A percentile compares a stretch with the other conserved stretches of the same genome.
Conservation (phyloP, 441 rosid species). For the Erodium chrysanthum region DNA sequence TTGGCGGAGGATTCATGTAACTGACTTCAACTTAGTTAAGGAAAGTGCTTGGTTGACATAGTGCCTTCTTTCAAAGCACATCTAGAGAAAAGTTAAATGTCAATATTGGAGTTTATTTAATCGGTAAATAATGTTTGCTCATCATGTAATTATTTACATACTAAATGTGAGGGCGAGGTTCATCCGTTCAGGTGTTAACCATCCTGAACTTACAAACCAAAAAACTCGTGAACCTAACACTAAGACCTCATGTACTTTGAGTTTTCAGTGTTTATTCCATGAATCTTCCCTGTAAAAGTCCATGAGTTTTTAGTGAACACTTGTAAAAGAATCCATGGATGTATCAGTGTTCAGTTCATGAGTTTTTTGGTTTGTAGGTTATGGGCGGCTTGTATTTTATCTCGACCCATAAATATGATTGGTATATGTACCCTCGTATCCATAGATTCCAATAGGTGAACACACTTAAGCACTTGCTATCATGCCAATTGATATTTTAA, state of each 20-base stretch:
- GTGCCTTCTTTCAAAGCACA: too few species aligned
- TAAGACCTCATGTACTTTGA: neutral
- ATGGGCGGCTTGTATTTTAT: neutral
- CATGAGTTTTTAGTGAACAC: neutral
- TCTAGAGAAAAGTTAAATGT: too few species aligned
- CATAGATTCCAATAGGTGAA: neutral
- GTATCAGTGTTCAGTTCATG: neutral
- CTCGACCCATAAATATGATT: neutral
- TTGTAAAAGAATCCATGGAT: neutral
- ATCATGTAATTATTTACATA: neutral
- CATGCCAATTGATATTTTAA: conserved; percentile 2
- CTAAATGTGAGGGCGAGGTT: neutral
- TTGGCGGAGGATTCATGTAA: too few species aligned
- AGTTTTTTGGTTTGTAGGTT: neutral
- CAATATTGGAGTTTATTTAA: too few species aligned
- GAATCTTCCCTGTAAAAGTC: neutral
- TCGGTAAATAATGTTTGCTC: too few species aligned
- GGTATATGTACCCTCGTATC: neutral
- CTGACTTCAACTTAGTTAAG: too few species aligned
- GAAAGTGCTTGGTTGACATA: too few species aligned
- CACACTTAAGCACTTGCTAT: neutral
- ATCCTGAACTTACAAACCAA: neutral
- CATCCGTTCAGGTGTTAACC: neutral
- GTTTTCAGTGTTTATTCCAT: neutral
- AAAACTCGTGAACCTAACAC: neutral